Evolutionary conservation across 257 asterid genomes (phyloP), one percentile per base, ranked within the genome.

Genomic region (Vinca minor): DNA sequence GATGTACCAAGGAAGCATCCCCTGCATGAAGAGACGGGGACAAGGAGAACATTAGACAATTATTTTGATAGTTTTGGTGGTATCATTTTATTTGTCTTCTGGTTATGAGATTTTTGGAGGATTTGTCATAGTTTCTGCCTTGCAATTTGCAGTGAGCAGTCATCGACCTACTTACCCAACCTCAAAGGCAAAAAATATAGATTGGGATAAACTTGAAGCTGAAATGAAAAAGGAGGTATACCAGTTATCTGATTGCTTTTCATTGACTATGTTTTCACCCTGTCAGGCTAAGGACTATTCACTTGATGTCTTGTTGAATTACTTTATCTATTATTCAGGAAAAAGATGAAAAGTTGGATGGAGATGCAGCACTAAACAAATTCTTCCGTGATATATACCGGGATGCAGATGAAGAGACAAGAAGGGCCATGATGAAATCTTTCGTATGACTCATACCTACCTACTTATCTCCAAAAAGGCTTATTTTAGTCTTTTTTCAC

Each of bases 141-240:
- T 74, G 53, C 65, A 62, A n/a, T 64, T 67, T 71, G 39, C 77
- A 89, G 99, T 17, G 2, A 28, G 74, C 34, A 76, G 59, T 50
- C 84, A 65, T 2, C 82, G 85, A 71, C 95, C 91, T 59, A 21
- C 82, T 8, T 89, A 90, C 69, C 99, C 99, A 63, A 84, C 97
- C 53, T 89, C 99, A 28, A 93, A 87, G 67, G 78, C 84, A n/a
- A n/a, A n/a, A 12, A 85, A 68, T 48, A 82, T 71, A 31, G 92
- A 93, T 66, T 93, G 99, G 99, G 97, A 93, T 84, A 89, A 89
- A 78, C 74, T 93, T 48, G 99, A 87, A 79, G 99, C 99, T 71
- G 68, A 79, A 77, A 77, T 89, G 60, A 93, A 87, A 69, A 83
- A 85, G 53, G 95, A 87, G 99, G 99, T 93, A 73, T 36, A 39